Base-by-base conservation (phyloP, 306 rosid species). In the Citrullus amarus region DNA sequence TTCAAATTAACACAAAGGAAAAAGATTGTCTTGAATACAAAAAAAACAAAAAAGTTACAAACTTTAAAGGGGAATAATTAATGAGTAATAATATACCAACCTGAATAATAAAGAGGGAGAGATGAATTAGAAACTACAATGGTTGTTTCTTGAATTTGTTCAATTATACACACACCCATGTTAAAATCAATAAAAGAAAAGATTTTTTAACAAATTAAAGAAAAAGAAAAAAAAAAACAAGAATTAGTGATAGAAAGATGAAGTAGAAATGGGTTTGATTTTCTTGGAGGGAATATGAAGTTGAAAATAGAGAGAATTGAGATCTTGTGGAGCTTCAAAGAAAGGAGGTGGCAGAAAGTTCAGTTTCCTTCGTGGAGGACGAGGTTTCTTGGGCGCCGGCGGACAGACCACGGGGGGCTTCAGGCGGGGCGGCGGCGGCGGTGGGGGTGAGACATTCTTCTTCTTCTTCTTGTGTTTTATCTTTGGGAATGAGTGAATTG, bases 361-460 rank as follows among this genome's bases (percentile, higher is more conserved):
- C 61, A 70, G 30, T 74, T 84, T 82, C 43, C 76, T 80, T 51
- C 60, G 74, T 1, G 72, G 48, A 1, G 84, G 62, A 67, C 84
- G 69, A 28, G 85, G 87, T 76, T 91, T 91, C 84, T 81, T 91
- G 0, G 96, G 96, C 68, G 93, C 81, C 34, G 93, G 96, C 1
- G 93, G 96, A 16, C 96, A 91, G 44, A 82, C 84, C 78, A 78
- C 79, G 0, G 81, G 36, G 4, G 78, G 73, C 73, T 38, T 82
- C 69, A 85, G 53, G 55, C 70, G 69, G 79, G 79, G 63, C 79
- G 56, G 58, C 39, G 2, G 79, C 75, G 14, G 91, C 82, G 44
- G 81, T 89, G 14, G 96, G 96, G 11, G 90, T 89, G 41, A 10
- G 80, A 51, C 91, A 87, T 5, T 75, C 81, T 2, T 79, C 89